Evolutionary conservation across 345 rosid species (phyloP).

Genomic region (Camelina neglecta): DNA sequence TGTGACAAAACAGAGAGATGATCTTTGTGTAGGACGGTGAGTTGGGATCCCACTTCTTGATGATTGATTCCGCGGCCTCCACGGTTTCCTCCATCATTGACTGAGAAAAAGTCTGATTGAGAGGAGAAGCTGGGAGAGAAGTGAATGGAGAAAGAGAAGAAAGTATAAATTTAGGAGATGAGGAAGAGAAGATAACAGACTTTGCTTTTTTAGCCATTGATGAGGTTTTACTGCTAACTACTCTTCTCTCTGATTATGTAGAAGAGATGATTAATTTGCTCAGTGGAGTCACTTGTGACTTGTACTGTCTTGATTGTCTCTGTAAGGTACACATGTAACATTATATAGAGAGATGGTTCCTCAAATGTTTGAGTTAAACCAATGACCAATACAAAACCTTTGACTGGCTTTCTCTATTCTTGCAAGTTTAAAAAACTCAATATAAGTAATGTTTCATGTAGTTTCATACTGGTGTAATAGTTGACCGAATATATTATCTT

Average conservation of each 20-base stretch:
- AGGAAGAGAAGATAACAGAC: slow-evolving; percentile 8
- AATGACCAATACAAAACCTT: slow-evolving; percentile 20
- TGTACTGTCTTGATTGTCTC: slow-evolving; percentile 4
- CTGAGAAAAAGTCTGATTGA: slow-evolving; percentile 43
- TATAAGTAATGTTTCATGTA: background rate
- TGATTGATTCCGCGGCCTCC: slow-evolving; percentile 52
- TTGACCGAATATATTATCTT: background rate
- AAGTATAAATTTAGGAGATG: slow-evolving; percentile 27
- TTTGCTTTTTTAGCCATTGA: slow-evolving; percentile 34
- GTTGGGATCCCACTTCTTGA: slow-evolving; percentile 62
- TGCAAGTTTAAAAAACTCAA: background rate
- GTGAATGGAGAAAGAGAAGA: slow-evolving; percentile 41
- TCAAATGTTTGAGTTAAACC: background rate
- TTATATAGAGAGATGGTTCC: slow-evolving; percentile 28
- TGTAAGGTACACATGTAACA: slow-evolving; percentile 11
- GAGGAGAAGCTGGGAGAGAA: slow-evolving; percentile 36
- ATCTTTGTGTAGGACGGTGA: slow-evolving; percentile 47
- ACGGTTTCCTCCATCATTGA: slow-evolving; percentile 57
- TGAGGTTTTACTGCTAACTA: background rate
- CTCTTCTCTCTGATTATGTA: background rate
- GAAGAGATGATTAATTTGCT: background rate
- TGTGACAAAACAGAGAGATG: slow-evolving; percentile 47
- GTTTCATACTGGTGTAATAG: slow-evolving; percentile 6
- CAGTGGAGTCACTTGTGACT: slow-evolving; percentile 8
- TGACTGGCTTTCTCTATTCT: slow-evolving; percentile 23